Percentiles rank a stretch among this genome's conserved stretches.
Conservation (phyloP, 23 red algal genomes). For the Cyanidiococcus yangmingshanensis region DNA sequence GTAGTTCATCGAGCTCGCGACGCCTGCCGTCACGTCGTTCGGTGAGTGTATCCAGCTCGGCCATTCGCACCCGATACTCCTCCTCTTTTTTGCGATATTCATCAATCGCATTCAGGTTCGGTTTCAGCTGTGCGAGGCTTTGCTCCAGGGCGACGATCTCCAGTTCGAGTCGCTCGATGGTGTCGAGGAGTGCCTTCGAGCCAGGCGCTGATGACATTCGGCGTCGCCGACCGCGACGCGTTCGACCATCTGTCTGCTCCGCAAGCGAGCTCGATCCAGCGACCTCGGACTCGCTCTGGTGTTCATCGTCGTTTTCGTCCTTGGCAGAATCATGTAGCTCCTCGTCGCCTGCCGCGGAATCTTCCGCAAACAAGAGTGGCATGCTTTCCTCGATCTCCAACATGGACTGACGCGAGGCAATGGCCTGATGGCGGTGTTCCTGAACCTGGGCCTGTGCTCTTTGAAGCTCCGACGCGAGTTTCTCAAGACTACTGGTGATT, state of each 20-base stretch:
- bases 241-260: background rate
- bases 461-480: constrained; percentile 23
- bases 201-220: constrained; percentile 9
- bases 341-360: constrained; percentile 21
- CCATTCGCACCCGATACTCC: constrained; percentile 41
- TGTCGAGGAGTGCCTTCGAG: background rate
- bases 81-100: constrained; percentile 56
- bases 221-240: background rate
- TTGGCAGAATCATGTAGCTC: constrained; percentile 1
- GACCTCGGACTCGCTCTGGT: background rate
- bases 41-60: constrained; percentile 67
- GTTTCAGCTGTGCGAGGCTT: constrained; percentile 38
- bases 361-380: constrained; percentile 13
- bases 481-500: constrained; percentile 30
- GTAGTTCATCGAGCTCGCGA: constrained; percentile 47
- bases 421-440: constrained; percentile 16
- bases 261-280: background rate
- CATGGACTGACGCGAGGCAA: constrained; percentile 24
- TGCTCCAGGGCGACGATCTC: constrained; percentile 47
- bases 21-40: constrained; percentile 44
- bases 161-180: constrained; percentile 23
- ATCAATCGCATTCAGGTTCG: constrained; percentile 43
- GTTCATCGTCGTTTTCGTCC: background rate
- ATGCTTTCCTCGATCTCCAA: constrained; percentile 20
- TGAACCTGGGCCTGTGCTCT: constrained; percentile 27